A percentile compares a stretch with the other conserved stretches of the same genome.
Conservation (phyloP, 2,329 filamentous ascomycete genomes). For the Colletotrichum cereale region DNA sequence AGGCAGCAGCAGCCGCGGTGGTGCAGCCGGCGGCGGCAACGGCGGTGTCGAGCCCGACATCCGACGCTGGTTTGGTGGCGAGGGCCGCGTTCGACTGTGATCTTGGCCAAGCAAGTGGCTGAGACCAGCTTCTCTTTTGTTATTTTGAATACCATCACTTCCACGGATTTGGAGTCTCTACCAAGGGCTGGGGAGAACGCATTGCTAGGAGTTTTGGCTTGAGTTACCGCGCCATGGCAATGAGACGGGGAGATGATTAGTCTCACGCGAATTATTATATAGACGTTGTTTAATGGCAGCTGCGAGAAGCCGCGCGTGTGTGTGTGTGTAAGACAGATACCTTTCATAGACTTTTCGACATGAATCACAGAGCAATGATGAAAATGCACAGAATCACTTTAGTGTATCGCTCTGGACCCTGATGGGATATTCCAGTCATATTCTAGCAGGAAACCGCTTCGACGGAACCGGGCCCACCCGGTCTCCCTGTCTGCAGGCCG, state of each 20-base stretch:
- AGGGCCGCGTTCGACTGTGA: constrained; percentile 47
- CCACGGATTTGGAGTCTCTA: constrained; percentile 37
- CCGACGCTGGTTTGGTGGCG: constrained; percentile 70
- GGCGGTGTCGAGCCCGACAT: constrained; percentile 55
- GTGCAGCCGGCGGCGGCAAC: constrained; percentile 38
- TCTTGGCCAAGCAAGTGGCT: not conserved
- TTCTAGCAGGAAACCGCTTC: not conserved
- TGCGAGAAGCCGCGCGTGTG: constrained; percentile 11
- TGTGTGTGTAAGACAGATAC: constrained; percentile 22
- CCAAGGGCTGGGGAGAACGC: constrained; percentile 43
- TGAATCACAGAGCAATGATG: not conserved
- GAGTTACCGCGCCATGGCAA: constrained; percentile 28
- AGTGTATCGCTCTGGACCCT: not conserved
- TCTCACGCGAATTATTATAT: constrained; percentile 19
- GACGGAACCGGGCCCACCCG: constrained; percentile 2
- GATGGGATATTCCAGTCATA: not conserved
- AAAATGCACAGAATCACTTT: not conserved
- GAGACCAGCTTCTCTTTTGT: constrained; percentile 13
- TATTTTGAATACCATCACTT: constrained; percentile 28
- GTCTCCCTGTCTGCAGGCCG: constrained; percentile 4
- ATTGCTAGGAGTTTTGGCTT: constrained; percentile 41
- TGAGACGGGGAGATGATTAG: constrained; percentile 3
- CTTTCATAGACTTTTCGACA: constrained; percentile 21
- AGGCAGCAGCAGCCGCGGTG: constrained; percentile 45
- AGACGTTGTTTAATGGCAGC: constrained; percentile 26